Conservation (phyloP, 1,284 basidiomycete species). For the Tylopilus sp. region DNA sequence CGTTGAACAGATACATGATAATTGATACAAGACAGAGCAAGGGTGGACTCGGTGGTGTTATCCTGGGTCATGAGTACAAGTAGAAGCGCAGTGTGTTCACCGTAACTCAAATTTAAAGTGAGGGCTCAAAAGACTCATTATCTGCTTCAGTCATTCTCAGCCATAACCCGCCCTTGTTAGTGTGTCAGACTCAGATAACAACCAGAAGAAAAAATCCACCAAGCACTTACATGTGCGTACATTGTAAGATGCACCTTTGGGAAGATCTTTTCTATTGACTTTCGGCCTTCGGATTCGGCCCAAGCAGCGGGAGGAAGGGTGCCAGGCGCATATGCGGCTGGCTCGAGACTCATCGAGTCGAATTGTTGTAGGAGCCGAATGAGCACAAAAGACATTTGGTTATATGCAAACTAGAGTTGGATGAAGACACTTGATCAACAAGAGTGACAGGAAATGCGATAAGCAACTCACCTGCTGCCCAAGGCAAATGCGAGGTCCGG, state of each 20-base stretch:
- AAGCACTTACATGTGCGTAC: slow-evolving; percentile 46
- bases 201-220: background rate
- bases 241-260: slow-evolving; percentile 52
- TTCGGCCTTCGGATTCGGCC: slow-evolving; percentile 44
- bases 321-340: slow-evolving; percentile 46
- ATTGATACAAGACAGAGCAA: too few species aligned
- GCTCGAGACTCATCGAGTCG: slow-evolving; percentile 46
- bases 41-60: background rate
- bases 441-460: background rate
- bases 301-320: slow-evolving; percentile 47
- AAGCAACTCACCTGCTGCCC: slow-evolving; percentile 53
- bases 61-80: background rate
- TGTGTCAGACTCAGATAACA: slow-evolving; percentile 4
- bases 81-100: background rate
- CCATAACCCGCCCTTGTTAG: slow-evolving; percentile 37
- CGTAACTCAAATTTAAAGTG: background rate
- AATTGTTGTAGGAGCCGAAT: slow-evolving; percentile 57
- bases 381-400: slow-evolving; percentile 57
- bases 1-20: too few species aligned
- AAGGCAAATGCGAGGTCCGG: slow-evolving; percentile 59
- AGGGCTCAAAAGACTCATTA: slow-evolving; percentile 9
- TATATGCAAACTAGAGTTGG: slow-evolving; percentile 54
- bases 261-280: slow-evolving; percentile 49
- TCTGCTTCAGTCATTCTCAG: slow-evolving; percentile 38
- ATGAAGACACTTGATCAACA: background rate